Percentiles rank a stretch among this genome's conserved stretches.
Conservation (phyloP, 2,329 filamentous ascomycete species). For the Microdochium trichocladiopsis region DNA sequence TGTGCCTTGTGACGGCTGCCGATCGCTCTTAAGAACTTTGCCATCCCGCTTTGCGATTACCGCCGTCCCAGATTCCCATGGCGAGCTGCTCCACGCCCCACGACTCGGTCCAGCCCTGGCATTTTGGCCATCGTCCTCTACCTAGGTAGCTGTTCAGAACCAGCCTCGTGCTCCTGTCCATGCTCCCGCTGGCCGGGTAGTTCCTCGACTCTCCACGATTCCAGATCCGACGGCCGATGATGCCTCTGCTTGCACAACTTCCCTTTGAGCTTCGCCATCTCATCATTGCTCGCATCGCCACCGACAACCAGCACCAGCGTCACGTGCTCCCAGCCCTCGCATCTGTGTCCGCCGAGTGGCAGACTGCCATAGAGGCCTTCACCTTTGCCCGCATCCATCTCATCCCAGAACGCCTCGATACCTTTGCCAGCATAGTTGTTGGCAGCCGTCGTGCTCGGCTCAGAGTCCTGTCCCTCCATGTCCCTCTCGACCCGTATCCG, state of each 20-base stretch:
- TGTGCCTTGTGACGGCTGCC: too few relatives aligned
- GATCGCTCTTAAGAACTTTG: too few relatives aligned
- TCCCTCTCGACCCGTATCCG: slow-evolving; percentile 7
- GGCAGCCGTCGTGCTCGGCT: slow-evolving; percentile 7
- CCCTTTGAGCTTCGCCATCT: background rate
- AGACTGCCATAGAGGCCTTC: slow-evolving; percentile 7
- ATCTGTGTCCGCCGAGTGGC: slow-evolving; percentile 8
- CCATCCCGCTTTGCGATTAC: too few relatives aligned
- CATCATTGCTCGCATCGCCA: background rate
- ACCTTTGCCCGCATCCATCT: slow-evolving; percentile 7
- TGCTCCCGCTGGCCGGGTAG: background rate
- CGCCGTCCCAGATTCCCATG: too few relatives aligned
- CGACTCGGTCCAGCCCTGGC: too few relatives aligned
- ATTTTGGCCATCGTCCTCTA: too few relatives aligned
- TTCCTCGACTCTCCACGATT: background rate
- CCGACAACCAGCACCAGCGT: background rate
- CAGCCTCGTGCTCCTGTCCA: too few relatives aligned
- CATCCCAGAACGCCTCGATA: slow-evolving; percentile 6
- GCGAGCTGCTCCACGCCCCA: too few relatives aligned
- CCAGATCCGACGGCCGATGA: background rate
- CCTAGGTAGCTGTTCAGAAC: too few relatives aligned
- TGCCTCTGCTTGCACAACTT: background rate
- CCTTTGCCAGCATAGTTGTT: slow-evolving; percentile 5
- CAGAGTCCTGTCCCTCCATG: slow-evolving; percentile 7
- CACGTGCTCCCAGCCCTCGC: background rate